Percentiles rank a stretch among this genome's conserved stretches.
These are phyloP conservation scores for Articulospora tetracladia DNA, from an alignment of 495 filamentous ascomycete species.

Conservation along the genomic window DNA sequence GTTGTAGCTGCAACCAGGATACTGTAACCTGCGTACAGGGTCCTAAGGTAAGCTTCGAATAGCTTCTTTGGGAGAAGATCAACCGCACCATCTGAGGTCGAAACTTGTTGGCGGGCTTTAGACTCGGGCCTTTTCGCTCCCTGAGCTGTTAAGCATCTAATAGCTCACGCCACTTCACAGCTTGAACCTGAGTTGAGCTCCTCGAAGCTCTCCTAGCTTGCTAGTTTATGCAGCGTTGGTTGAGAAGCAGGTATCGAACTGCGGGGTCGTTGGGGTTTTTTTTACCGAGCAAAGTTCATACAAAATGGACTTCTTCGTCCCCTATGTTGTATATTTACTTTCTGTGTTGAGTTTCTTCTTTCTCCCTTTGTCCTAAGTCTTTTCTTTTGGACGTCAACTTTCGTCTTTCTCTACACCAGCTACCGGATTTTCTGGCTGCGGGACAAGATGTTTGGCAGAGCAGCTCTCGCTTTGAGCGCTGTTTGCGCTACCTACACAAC, in stretches of 20 bases:
- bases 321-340: neutral
- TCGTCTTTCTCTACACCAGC: neutral
- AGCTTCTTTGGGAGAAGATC: too few relatives aligned
- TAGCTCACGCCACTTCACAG: neutral
- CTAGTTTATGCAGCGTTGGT: neutral
- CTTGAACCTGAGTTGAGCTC: neutral
- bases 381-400: slow-evolving; percentile 2
- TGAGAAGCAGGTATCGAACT: neutral
- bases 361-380: neutral
- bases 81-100: too few relatives aligned
- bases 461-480: slow-evolving; percentile 1
- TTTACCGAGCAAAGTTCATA: neutral
- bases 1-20: too few relatives aligned
- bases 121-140: neutral
- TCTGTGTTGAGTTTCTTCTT: neutral
- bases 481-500: neutral
- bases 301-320: neutral
- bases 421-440: neutral
- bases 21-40: too few relatives aligned
- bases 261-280: neutral
- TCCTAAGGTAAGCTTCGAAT: too few relatives aligned
- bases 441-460: slow-evolving; percentile 2
- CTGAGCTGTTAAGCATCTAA: neutral
- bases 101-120: too few relatives aligned
- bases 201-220: neutral